These are phyloP conservation scores for Arthrobotrys sphaeroides DNA, from an alignment of 2,329 filamentous ascomycete genomes.

Conservation along the genomic window DNA sequence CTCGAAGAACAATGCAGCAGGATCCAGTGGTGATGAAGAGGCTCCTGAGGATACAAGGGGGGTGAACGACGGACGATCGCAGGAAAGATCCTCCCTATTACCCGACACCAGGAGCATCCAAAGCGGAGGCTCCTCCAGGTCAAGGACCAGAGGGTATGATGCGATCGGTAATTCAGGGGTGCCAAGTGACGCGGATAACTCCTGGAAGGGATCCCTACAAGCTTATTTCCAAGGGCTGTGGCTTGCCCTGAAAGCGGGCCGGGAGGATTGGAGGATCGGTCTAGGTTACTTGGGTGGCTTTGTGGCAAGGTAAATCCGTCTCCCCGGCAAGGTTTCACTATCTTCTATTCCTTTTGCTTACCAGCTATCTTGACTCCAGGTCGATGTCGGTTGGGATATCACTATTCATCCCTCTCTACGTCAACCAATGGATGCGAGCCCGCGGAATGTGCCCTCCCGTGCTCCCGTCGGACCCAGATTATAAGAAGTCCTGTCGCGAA, in stretches of 20 bases:
- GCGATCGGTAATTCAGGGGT: neutral
- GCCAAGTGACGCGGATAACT: neutral
- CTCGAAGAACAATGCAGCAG: neutral
- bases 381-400: constrained; percentile 95
- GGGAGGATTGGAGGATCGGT: constrained; percentile 67
- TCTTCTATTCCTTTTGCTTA: neutral
- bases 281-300: constrained; percentile 93
- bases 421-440: constrained; percentile 87
- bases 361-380: constrained; percentile 62
- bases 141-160: constrained; percentile 12
- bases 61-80: neutral
- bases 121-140: constrained; percentile 13
- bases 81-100: constrained; percentile 26
- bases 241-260: constrained; percentile 44
- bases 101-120: constrained; percentile 28
- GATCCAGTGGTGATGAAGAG: constrained; percentile 22
- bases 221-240: constrained; percentile 39
- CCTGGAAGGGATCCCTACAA: constrained; percentile 6
- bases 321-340: neutral
- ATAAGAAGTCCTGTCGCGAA: constrained; percentile 83
- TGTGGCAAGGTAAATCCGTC: constrained; percentile 64
- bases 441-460: constrained; percentile 80
- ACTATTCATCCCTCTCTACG: constrained; percentile 89
- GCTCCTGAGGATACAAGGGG: neutral
- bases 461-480: constrained; percentile 71